phyloP scores from a whole-genome alignment of 169 alveolate species.

The Babesia bovis region DNA sequence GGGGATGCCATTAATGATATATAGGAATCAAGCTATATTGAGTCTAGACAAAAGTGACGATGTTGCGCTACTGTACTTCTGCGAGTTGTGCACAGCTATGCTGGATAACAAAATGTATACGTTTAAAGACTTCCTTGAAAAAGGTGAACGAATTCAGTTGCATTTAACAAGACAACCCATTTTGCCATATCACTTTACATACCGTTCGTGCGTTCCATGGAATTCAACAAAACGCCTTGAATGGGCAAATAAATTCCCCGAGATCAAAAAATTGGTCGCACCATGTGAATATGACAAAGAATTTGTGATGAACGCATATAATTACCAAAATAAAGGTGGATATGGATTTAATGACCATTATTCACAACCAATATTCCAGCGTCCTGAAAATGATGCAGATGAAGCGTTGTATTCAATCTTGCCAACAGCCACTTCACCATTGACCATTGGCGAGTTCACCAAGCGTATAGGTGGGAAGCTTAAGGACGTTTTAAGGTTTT shows the following conservation, averaged over 20 bases:
- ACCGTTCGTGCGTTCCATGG: conserved; percentile 35
- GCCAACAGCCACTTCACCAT: conserved; percentile 19
- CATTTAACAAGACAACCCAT: conserved; percentile 29
- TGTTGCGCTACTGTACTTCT: conserved; percentile 19
- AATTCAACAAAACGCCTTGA: conserved; percentile 38
- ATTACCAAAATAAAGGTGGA: neutral
- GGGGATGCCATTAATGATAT: conserved; percentile 52
- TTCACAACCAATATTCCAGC: neutral
- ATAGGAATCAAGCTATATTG: conserved; percentile 44
- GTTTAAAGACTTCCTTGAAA: conserved; percentile 15
- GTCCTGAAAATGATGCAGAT: neutral
- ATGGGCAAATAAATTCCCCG: conserved; percentile 19
- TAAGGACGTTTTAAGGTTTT: conserved; percentile 35
- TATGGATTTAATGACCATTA: neutral
- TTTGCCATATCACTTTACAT: conserved; percentile 14
- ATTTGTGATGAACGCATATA: neutral
- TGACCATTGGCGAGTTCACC: conserved; percentile 44
- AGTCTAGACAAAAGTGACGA: conserved; percentile 34
- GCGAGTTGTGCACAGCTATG: conserved; percentile 19
- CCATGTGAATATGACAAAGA: conserved; percentile 3
- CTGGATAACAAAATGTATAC: conserved; percentile 6
- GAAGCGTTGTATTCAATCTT: neutral
- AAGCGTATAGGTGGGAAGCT: conserved; percentile 39
- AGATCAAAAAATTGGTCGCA: conserved; percentile 17
- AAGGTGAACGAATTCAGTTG: conserved; percentile 57